phyloP scores from a whole-genome alignment of 129 eudicot genomes.

The Centaurea solstitialis region DNA sequence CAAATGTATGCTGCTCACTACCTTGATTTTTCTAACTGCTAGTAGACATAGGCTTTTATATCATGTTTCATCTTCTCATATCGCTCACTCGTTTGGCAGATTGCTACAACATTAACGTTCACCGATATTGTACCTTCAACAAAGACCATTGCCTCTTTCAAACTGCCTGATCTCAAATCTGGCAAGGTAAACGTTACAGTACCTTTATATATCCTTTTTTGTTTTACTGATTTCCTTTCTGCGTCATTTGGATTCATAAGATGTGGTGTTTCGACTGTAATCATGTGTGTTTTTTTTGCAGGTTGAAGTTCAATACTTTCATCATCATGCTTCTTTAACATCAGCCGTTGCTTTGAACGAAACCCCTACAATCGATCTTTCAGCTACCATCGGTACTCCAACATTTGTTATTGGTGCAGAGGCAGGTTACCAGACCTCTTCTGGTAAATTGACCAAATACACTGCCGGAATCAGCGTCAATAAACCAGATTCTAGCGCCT shows the following conservation, averaged over 20 bases:
- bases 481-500: slow-evolving; percentile 81
- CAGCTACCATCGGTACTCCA: slow-evolving; percentile 75
- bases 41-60: not conserved
- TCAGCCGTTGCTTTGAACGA: slow-evolving; percentile 60
- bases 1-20: slow-evolving; percentile 56
- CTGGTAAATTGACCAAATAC: slow-evolving; percentile 68
- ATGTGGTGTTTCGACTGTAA: not conserved
- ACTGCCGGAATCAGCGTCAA: slow-evolving; percentile 71
- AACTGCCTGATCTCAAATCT: slow-evolving; percentile 62
- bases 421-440: slow-evolving; percentile 78
- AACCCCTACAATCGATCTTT: slow-evolving; percentile 66
- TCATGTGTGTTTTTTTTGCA: slow-evolving; percentile 34
- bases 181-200: slow-evolving; percentile 61
- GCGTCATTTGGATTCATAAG: not conserved
- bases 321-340: slow-evolving; percentile 68
- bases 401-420: slow-evolving; percentile 85
- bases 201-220: not conserved
- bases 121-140: slow-evolving; percentile 75
- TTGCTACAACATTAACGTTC: slow-evolving; percentile 69
- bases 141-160: slow-evolving; percentile 71
- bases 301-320: slow-evolving; percentile 85
- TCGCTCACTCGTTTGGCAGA: slow-evolving; percentile 47
- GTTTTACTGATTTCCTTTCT: not conserved
- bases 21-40: not conserved
- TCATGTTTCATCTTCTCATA: slow-evolving; percentile 15